These are phyloP conservation scores for Fusarium lateritium DNA, from an alignment of 2,329 filamentous ascomycete species.

Conservation along the genomic window DNA sequence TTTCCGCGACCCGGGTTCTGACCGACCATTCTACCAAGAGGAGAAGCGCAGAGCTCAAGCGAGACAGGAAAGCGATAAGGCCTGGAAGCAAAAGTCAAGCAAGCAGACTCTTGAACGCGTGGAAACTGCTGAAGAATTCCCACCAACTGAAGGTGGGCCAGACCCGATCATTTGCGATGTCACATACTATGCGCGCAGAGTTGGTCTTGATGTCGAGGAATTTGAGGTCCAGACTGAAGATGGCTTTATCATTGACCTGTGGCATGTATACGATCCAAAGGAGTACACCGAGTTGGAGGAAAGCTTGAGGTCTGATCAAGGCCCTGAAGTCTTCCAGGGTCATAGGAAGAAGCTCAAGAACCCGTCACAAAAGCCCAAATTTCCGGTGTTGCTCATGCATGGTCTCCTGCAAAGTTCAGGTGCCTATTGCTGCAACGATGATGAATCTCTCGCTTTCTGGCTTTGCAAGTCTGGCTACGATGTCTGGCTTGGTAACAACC, in stretches of 20 bases:
- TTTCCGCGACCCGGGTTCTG: conserved; percentile 70
- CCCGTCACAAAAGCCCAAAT: conserved; percentile 67
- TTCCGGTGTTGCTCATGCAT: conserved; percentile 89
- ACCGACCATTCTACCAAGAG: conserved; percentile 80
- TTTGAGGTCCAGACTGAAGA: conserved; percentile 93
- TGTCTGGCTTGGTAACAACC: conserved; percentile 95
- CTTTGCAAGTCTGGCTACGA: conserved; percentile 94
- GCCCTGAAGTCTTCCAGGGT: conserved; percentile 73
- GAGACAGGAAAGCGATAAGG: conserved; percentile 70
- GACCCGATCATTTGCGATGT: conserved; percentile 86
- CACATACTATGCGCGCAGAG: conserved; percentile 87
- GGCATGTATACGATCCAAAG: conserved; percentile 89
- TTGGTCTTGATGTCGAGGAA: conserved; percentile 87
- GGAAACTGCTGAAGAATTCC: conserved; percentile 69
- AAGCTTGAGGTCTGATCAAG: conserved; percentile 65
- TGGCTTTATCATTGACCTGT: conserved; percentile 89
- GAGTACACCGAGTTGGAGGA: conserved; percentile 72
- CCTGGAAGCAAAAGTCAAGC: conserved; percentile 70
- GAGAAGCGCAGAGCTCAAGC: conserved; percentile 72
- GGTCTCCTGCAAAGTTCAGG: conserved; percentile 90
- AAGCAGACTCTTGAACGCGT: conserved; percentile 60
- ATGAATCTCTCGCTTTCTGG: conserved; percentile 91
- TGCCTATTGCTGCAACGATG: conserved; percentile 91
- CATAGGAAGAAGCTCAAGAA: conserved; percentile 56
- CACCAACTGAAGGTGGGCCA: conserved; percentile 83